Evolutionary conservation across 768 basidiomycete genomes (phyloP).

Genomic region (Russula emetica): DNA sequence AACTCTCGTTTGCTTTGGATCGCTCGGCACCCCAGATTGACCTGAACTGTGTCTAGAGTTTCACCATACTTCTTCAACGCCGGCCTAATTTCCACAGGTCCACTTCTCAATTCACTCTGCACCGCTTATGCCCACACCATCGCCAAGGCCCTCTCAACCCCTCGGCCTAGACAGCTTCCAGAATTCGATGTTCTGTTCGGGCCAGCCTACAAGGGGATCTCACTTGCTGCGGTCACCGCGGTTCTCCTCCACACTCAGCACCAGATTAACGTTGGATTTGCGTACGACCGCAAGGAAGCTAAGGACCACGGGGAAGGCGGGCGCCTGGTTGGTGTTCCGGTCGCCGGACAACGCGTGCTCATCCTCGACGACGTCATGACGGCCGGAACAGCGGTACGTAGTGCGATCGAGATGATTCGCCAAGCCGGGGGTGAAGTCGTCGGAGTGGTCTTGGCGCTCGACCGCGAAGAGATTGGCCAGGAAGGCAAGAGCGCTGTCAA

Average conservation of each 20-base stretch:
- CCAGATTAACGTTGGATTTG: conserved; percentile 66
- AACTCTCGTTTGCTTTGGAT: neutral
- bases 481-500: conserved; percentile 71
- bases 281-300: conserved; percentile 91
- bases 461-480: conserved; percentile 80
- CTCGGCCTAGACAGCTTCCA: conserved; percentile 33
- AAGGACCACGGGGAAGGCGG: conserved; percentile 98
- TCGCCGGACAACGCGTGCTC: conserved; percentile 78
- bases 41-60: conserved; percentile 36
- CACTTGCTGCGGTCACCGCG: conserved; percentile 82
- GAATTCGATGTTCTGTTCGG: conserved; percentile 86
- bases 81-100: conserved; percentile 78
- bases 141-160: conserved; percentile 44
- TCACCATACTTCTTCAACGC: conserved; percentile 99
- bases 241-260: conserved; percentile 68
- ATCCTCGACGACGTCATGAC: conserved; percentile 98
- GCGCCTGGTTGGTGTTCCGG: conserved; percentile 76
- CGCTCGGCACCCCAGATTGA: conserved; percentile 15
- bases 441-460: conserved; percentile 82
- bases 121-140: conserved; percentile 83
- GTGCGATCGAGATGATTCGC: conserved; percentile 70
- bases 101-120: conserved; percentile 71
- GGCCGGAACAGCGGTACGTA: conserved; percentile 80
- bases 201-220: conserved; percentile 96
- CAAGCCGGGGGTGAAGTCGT: conserved; percentile 74